A percentile compares a stretch with the other conserved stretches of the same genome.
Evolutionary conservation across 2,329 filamentous ascomycete species (phyloP).

Genomic region (Aureobasidium sp.): DNA sequence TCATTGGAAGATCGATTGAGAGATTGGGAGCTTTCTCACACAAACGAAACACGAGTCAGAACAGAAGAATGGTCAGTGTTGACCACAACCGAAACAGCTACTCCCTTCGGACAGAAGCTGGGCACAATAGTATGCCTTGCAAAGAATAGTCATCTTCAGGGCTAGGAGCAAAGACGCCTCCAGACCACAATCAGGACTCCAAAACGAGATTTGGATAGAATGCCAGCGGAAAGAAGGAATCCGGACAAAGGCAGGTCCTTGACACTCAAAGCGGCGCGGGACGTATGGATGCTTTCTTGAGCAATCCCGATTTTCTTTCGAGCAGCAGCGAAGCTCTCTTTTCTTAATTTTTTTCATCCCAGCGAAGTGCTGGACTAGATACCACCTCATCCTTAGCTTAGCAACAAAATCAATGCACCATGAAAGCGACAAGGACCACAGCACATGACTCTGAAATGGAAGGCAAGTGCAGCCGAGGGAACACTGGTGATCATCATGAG

Average conservation of each 20-base stretch:
- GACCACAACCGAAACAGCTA: neutral
- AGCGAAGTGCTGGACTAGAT: neutral
- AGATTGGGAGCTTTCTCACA: neutral
- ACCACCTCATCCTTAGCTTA: neutral
- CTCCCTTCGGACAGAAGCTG: neutral
- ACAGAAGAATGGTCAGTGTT: neutral
- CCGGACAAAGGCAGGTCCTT: neutral
- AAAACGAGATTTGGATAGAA: neutral
- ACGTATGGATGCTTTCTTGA: neutral
- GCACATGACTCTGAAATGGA: neutral
- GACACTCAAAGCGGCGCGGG: neutral
- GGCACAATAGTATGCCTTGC: neutral
- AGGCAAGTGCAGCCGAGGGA: conserved; percentile 3
- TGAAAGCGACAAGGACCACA: neutral
- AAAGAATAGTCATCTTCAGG: neutral
- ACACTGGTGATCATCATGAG: neutral
- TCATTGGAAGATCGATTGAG: conserved; percentile 92
- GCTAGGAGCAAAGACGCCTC: neutral
- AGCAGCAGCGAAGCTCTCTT: neutral
- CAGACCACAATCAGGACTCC: neutral
- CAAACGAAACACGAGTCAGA: neutral
- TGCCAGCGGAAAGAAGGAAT: neutral
- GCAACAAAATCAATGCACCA: neutral
- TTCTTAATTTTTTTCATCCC: neutral
- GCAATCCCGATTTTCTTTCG: neutral